These are phyloP conservation scores for Erysimum cheiri DNA, from an alignment of 441 rosid genomes.

Conservation along the genomic window DNA sequence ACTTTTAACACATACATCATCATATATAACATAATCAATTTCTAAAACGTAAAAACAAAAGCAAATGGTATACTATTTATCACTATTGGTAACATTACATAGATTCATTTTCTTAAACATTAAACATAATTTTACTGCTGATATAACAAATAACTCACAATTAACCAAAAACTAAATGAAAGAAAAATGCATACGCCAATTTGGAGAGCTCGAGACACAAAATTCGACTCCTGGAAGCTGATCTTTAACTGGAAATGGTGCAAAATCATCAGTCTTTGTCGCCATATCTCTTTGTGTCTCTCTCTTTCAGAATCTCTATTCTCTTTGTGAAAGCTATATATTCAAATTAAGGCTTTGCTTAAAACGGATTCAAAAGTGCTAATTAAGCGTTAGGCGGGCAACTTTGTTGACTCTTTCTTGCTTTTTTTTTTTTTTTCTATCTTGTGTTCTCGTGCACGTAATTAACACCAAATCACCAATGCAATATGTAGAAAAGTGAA, in stretches of 20 bases:
- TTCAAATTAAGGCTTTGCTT: slow-evolving; percentile 19
- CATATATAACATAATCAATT: not conserved
- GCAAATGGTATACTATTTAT: not conserved
- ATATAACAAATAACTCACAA: not conserved
- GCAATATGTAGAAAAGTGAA: slow-evolving; percentile 14
- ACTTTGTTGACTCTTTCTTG: slow-evolving; percentile 41
- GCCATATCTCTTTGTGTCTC: slow-evolving; percentile 36
- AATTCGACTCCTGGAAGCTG: slow-evolving; percentile 86
- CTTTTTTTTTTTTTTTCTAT: not conserved
- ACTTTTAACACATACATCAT: not conserved
- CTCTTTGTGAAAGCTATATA: slow-evolving; percentile 14
- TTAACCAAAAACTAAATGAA: not conserved
- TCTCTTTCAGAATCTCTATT: not conserved
- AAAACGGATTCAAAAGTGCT: slow-evolving; percentile 14
- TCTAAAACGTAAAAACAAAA: too few relatives aligned
- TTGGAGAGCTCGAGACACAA: slow-evolving; percentile 77
- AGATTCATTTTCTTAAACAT: not conserved
- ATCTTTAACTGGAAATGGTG: slow-evolving; percentile 75
- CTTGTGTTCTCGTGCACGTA: slow-evolving; percentile 43
- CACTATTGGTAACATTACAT: not conserved
- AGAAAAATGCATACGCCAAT: slow-evolving; percentile 61
- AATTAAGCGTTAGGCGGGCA: slow-evolving; percentile 42
- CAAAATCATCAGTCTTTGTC: slow-evolving; percentile 62
- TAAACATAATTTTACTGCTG: not conserved
- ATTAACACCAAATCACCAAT: slow-evolving; percentile 22